Base-by-base conservation (phyloP, 129 eudicot genomes). In the Ambrosia artemisiifolia region DNA sequence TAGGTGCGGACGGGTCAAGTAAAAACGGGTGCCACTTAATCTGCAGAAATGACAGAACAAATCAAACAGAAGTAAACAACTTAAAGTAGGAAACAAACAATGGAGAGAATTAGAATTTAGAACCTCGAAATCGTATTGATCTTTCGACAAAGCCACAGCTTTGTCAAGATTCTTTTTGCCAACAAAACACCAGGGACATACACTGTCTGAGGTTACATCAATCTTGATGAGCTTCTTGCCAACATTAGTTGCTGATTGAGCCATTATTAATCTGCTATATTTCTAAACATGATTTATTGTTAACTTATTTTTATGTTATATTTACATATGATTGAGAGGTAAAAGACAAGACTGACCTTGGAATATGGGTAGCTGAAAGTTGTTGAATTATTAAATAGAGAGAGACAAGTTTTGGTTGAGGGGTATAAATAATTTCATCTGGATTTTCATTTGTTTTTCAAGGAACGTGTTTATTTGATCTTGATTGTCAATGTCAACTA, bases 181-280 rank as follows among this genome's bases (percentile, higher is more conserved):
- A 75, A 94, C 97, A 73, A 78, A 90, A 81, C 97, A 90, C 99
- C 99, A 94, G 24, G 97, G 99, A 60, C 99, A 94, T 6, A 90
- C 96, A 49, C 85, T 90, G 81, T 94, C 98, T 32, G 96, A 74
- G 63, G 80, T 94, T 68, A 86, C 72, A 24, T 94, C 98, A 69
- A 90, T 84, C 59, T 48, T 79, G 67, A 90, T 85, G 36, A 83
- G 86, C 79, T 94, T 90, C 86, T 88, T 94, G 7, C 64, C 92
- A 13, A 74, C 55, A 69, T 59, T 65, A 30, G 55, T 75, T 49
- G 65, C 50, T 77, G 89, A 79, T 57, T 84, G 83, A 65, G 96
- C 91, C 91, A 87, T 86, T n/a, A n/a, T n/a, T 43, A 49, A 40
- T 24, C 67, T 82, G 53, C 13, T 79, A 51, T 69, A 62, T 74